Percentiles rank a stretch among this genome's conserved stretches.
These are phyloP conservation scores for Panicum miliaceum DNA, from an alignment of 176 grass and related monocot genomes.

Conservation along the genomic window DNA sequence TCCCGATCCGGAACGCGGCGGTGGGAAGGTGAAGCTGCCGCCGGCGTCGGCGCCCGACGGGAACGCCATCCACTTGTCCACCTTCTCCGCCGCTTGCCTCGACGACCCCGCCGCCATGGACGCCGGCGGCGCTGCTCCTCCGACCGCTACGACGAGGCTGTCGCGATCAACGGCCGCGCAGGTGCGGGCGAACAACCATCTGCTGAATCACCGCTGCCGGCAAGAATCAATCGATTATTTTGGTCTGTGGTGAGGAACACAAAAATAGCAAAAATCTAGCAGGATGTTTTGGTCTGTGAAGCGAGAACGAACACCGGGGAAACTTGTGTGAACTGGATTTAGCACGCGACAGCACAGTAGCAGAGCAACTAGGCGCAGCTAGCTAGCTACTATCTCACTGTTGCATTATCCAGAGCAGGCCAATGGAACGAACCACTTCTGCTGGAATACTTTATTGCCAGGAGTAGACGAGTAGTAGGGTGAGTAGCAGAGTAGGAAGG, in stretches of 20 bases:
- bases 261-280: not conserved
- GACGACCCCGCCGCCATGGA: constrained; percentile 43
- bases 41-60: not conserved
- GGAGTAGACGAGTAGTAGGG: not conserved
- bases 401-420: constrained; percentile 34
- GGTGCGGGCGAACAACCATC: not conserved
- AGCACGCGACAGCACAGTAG: not conserved
- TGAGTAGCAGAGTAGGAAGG: not conserved
- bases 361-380: not conserved
- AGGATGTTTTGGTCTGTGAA: not conserved
- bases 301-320: not conserved
- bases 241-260: not conserved
- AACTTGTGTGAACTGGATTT: not conserved
- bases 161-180: not conserved
- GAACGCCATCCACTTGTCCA: constrained; percentile 55
- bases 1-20: not conserved
- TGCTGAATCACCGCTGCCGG: not conserved
- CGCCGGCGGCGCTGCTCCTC: not conserved
- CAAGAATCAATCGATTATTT: not conserved
- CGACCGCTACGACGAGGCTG: not conserved
- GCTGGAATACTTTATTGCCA: not conserved
- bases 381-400: not conserved
- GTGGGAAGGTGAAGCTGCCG: constrained; percentile 27
- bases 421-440: not conserved
- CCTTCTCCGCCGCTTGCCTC: constrained; percentile 1